Evolutionary conservation across 768 basidiomycete species (phyloP).

Genomic region (Gymnopilus dilepis): DNA sequence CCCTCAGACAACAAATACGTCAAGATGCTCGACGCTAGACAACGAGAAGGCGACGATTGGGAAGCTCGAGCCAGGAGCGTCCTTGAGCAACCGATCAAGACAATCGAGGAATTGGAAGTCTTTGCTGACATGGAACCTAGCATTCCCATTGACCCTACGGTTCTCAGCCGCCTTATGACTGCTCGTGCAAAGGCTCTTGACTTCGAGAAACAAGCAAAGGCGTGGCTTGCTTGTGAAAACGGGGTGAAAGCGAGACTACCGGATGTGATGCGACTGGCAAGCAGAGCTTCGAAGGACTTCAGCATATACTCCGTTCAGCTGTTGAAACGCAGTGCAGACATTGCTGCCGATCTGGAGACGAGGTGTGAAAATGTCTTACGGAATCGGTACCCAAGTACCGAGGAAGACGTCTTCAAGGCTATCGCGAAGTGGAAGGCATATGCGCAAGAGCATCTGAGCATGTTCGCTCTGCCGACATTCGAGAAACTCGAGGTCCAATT

Average conservation of each 20-base stretch:
- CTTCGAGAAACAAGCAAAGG: conserved; percentile 77
- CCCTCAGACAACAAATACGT: conserved; percentile 68
- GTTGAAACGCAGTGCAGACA: conserved; percentile 71
- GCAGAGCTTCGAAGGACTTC: conserved; percentile 79
- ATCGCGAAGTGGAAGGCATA: conserved; percentile 79
- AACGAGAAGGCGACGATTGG: conserved; percentile 78
- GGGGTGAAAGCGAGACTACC: conserved; percentile 64
- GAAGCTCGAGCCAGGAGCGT: conserved; percentile 69
- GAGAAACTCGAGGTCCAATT: conserved; percentile 76
- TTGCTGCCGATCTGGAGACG: conserved; percentile 78
- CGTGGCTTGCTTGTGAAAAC: conserved; percentile 69
- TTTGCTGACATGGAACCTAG: conserved; percentile 67
- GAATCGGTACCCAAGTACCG: conserved; percentile 58
- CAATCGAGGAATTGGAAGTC: conserved; percentile 77
- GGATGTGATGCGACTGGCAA: conserved; percentile 72
- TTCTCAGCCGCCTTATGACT: conserved; percentile 68
- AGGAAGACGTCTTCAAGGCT: conserved; percentile 71
- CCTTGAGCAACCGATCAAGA: conserved; percentile 72
- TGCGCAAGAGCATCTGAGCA: conserved; percentile 69
- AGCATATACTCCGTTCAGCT: conserved; percentile 68
- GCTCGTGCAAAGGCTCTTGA: conserved; percentile 75
- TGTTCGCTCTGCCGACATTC: conserved; percentile 76
- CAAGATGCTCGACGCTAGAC: conserved; percentile 64
- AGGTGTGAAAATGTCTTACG: conserved; percentile 78
- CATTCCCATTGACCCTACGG: conserved; percentile 71